A percentile compares a stretch with the other conserved stretches of the same genome.
These are phyloP conservation scores for Mycena sanguinolenta DNA, from an alignment of 768 basidiomycete species.

Conservation along the genomic window DNA sequence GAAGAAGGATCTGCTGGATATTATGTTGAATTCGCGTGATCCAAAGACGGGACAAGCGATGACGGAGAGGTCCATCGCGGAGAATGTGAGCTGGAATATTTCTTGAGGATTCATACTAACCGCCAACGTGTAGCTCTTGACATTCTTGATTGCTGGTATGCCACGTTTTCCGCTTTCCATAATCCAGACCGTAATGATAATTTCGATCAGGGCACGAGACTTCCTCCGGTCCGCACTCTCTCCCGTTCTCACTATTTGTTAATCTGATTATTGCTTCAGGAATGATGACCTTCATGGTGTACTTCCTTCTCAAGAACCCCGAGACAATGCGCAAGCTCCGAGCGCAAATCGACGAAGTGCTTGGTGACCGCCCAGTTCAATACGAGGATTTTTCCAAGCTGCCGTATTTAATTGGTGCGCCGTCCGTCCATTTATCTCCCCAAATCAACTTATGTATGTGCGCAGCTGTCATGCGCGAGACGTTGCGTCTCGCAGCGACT, in stretches of 20 bases:
- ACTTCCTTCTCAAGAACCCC: conserved; percentile 60
- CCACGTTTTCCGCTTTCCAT: background rate
- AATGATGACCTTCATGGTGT: conserved; percentile 57
- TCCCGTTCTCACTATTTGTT: background rate
- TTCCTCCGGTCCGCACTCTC: conserved; percentile 27
- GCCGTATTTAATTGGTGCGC: conserved; percentile 56
- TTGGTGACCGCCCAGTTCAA: conserved; percentile 54
- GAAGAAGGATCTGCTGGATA: conserved; percentile 59
- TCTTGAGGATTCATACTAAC: too few species aligned
- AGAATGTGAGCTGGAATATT: conserved; percentile 51
- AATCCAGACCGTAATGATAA: too few species aligned
- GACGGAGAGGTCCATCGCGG: conserved; percentile 55
- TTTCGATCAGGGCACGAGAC: conserved; percentile 47
- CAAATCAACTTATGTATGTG: too few species aligned
- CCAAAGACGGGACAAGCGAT: conserved; percentile 58
- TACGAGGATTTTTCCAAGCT: conserved; percentile 57
- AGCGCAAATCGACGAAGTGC: conserved; percentile 60
- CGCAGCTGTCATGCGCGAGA: conserved; percentile 54
- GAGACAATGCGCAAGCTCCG: conserved; percentile 59
- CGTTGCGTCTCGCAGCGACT: conserved; percentile 54
- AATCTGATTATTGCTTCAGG: conserved; percentile 31
- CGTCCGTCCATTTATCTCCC: background rate
- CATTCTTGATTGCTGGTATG: conserved; percentile 64
- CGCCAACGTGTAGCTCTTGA: conserved; percentile 57
- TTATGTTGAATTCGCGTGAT: conserved; percentile 61